Percentiles rank a stretch among this genome's conserved stretches.
Conservation (phyloP, 2,329 filamentous ascomycete genomes). For the Aspergillus pseudotamarii region DNA sequence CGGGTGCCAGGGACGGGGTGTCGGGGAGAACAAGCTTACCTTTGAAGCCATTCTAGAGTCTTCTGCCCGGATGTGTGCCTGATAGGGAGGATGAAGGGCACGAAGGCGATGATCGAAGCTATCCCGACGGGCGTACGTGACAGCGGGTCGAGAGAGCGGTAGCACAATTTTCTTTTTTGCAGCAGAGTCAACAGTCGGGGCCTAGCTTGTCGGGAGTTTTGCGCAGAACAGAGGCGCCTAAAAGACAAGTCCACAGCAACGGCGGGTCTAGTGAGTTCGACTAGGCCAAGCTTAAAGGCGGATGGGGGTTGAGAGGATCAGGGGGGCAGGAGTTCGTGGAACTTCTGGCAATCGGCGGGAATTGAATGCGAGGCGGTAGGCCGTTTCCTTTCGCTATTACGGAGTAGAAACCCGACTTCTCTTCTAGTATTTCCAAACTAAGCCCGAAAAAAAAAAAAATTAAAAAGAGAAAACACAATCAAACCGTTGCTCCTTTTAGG, state of each 20-base stretch:
- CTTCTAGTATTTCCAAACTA: conserved; percentile 2
- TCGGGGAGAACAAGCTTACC: conserved; percentile 22
- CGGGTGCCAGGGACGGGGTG: conserved; percentile 5
- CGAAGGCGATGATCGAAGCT: conserved; percentile 25
- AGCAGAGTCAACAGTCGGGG: conserved; percentile 30
- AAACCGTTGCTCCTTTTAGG: not conserved
- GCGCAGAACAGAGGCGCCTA: conserved; percentile 27
- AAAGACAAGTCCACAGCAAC: conserved; percentile 28
- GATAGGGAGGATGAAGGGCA: conserved; percentile 14
- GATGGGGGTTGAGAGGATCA: conserved; percentile 23
- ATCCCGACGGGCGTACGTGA: conserved; percentile 24
- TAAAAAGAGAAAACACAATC: not conserved
- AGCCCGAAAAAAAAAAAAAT: too few species aligned
- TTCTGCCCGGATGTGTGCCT: conserved; percentile 16
- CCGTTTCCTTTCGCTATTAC: conserved; percentile 1
- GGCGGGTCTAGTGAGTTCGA: conserved; percentile 28
- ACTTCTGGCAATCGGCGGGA: conserved; percentile 21
- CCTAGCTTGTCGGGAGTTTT: conserved; percentile 31
- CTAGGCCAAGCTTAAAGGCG: conserved; percentile 33
- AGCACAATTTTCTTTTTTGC: conserved; percentile 31
- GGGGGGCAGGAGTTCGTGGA: conserved; percentile 22
- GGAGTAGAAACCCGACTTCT: not conserved
- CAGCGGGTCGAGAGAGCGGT: conserved; percentile 26
- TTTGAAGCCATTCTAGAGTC: conserved; percentile 33
- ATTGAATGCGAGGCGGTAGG: conserved; percentile 12